Conservation (phyloP, 1,284 basidiomycete species). For the Paramarasmius palmivorus region DNA sequence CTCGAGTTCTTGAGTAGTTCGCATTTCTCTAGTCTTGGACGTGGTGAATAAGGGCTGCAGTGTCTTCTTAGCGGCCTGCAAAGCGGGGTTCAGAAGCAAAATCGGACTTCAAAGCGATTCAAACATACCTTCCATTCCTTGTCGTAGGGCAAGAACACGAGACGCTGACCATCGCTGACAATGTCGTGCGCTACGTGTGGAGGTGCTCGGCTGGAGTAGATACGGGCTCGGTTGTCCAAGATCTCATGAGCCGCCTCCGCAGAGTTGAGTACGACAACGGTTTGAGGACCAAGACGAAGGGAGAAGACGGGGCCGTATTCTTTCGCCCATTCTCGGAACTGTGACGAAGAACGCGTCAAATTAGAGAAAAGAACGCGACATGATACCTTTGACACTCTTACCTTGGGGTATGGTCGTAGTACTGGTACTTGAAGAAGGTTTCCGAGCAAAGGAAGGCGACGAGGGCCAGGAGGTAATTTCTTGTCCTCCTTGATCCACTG, state of each 20-base stretch:
- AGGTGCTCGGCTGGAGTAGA: conserved; percentile 10
- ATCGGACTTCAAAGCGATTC: too few relatives aligned
- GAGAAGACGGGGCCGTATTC: conserved; percentile 10
- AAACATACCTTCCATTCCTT: conserved; percentile 3
- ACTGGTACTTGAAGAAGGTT: conserved; percentile 12
- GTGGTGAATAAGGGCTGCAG: background rate
- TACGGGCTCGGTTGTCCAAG: conserved; percentile 13
- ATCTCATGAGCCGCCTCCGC: conserved; percentile 10
- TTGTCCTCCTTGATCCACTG: background rate
- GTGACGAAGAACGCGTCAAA: background rate
- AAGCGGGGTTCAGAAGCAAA: background rate
- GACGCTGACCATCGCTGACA: conserved; percentile 1
- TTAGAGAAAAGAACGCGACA: background rate
- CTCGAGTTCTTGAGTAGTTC: conserved; percentile 2
- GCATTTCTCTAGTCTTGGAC: background rate
- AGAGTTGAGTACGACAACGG: conserved; percentile 13
- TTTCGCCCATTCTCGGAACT: conserved; percentile 2
- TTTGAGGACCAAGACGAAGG: conserved; percentile 8
- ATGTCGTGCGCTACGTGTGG: conserved; percentile 3
- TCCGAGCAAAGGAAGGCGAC: conserved; percentile 10
- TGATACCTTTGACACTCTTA: background rate
- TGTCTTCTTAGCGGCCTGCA: conserved; percentile 1
- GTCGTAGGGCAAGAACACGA: conserved; percentile 2
- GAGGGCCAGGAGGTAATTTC: conserved; percentile 13
- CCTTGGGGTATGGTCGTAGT: background rate